Evolutionary conservation across 106 monocot genomes (phyloP).

Genomic region (Allium sativum): DNA sequence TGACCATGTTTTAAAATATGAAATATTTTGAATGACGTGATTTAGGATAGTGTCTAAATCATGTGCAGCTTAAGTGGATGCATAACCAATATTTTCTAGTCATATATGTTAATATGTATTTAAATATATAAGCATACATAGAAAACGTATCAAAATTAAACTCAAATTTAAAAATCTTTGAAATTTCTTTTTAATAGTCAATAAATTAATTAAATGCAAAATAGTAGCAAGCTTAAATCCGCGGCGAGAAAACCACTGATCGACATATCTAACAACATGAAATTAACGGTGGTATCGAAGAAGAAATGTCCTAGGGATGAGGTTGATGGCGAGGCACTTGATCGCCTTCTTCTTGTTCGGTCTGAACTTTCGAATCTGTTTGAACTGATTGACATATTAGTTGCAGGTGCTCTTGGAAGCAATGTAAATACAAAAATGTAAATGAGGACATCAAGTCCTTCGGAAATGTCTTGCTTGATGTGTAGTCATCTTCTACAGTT

Average conservation of each 20-base stretch:
- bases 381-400: slow-evolving; percentile 74
- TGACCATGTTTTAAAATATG: too few relatives aligned
- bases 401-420: slow-evolving; percentile 25
- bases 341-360: slow-evolving; percentile 25
- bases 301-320: slow-evolving; percentile 6
- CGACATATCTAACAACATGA: slow-evolving; percentile 11
- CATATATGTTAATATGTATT: too few relatives aligned
- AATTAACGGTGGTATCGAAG: not conserved
- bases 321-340: slow-evolving; percentile 8
- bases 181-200: not conserved
- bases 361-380: slow-evolving; percentile 22
- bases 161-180: too few relatives aligned
- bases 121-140: too few relatives aligned
- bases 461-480: slow-evolving; percentile 34
- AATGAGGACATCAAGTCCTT: slow-evolving; percentile 63
- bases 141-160: too few relatives aligned
- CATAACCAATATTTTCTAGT: too few relatives aligned
- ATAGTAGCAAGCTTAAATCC: slow-evolving; percentile 3
- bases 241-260: slow-evolving; percentile 12
- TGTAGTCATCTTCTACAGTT: slow-evolving; percentile 16
- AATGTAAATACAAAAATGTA: slow-evolving; percentile 15
- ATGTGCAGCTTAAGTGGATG: too few relatives aligned
- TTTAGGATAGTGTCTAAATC: too few relatives aligned
- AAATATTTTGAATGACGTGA: too few relatives aligned
- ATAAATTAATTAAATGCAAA: not conserved